phyloP scores from a whole-genome alignment of 768 basidiomycete genomes.

The Psilocybe azurescens region DNA sequence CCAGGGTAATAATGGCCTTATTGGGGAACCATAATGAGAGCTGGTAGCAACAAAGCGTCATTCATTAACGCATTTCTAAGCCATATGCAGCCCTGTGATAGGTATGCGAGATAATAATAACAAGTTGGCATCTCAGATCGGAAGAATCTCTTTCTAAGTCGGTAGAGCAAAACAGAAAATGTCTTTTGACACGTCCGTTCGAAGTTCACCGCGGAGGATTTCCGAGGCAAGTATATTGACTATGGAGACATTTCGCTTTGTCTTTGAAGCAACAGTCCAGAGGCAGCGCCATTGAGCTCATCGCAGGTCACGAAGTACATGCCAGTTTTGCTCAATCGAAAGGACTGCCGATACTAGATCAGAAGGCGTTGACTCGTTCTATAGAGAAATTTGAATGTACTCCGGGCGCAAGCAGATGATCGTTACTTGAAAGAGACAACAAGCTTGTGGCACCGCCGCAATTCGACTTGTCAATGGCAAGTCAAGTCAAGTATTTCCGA shows the following conservation, averaged over 20 bases:
- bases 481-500: neutral
- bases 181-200: neutral
- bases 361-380: neutral
- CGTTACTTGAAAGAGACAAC: neutral
- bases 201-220: neutral
- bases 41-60: neutral
- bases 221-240: too few species aligned
- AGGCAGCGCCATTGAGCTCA: too few species aligned
- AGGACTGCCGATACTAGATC: neutral
- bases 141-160: neutral
- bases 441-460: neutral
- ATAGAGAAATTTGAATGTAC: neutral
- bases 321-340: neutral
- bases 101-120: neutral
- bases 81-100: neutral
- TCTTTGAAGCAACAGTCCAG: too few species aligned
- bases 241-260: too few species aligned
- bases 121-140: neutral
- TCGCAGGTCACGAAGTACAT: neutral
- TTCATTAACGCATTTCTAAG: neutral
- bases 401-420: neutral
- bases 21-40: too few species aligned
- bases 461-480: slow-evolving; percentile 4
- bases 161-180: neutral
- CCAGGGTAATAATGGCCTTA: too few species aligned